Evolutionary conservation across 805 yeast species (phyloP), one percentile per base, ranked within the genome.

Genomic region (Komagataella pastoris): DNA sequence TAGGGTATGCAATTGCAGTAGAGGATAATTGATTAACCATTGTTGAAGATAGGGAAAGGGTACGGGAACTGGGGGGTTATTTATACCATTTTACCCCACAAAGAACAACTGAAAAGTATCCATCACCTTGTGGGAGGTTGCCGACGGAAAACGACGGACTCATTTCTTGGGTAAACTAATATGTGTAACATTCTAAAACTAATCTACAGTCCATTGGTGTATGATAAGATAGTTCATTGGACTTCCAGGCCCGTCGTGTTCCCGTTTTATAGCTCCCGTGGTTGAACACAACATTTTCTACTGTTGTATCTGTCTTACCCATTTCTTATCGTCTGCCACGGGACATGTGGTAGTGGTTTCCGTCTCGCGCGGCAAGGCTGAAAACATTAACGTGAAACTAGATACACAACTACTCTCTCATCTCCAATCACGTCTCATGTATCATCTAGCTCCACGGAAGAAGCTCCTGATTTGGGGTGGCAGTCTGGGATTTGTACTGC

Each of bases 1-100:
- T 69, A 59, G 80, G 79, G 68, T 59, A 76, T 7, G 54, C 49
- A 17, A 60, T 58, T 17, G 64, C 53, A 23, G 72, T 66, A 17
- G 75, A 66, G 30, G 65, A 65, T 43, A 70, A 62, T 49, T 54
- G 56, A 21, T 56, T 43, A 17, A 47, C 47, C 23, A 45, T 45
- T 17, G 47, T 45, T 17, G 3, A 10, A 17, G 12, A 3, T n/a
- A 18, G 46, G 7, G 17, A 45, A 45, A 45, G 17, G 12, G 21
- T 14, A 8, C 10, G 47, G n/a, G 19, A 8, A 18, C n/a, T 12
- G 8, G n/a, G 21, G 47, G 19, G 23, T 21, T 19, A 45, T 45
- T 19, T 17, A 17, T 18, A 45, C 47, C 19, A 17, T 12, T 19
- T 12, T 18, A 19, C 23, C 23, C 23, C 47, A 18, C 47, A 45